Percentiles rank a stretch among this genome's conserved stretches.
phyloP scores from a whole-genome alignment of 306 rosid genomes.

The Ochetophila trinervis region DNA sequence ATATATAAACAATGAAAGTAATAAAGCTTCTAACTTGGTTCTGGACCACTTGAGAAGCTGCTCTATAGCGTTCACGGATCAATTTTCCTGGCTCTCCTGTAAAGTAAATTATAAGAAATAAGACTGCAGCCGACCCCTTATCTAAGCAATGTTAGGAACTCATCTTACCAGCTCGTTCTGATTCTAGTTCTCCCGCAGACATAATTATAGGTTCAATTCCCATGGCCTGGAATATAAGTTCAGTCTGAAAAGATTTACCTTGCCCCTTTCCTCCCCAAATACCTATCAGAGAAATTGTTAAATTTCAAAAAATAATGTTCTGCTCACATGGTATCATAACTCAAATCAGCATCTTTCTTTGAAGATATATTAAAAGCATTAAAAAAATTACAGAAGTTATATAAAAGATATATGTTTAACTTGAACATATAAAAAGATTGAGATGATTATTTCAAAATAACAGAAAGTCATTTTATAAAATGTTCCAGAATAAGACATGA shows the following conservation, averaged over 20 bases:
- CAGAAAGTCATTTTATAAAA: background rate
- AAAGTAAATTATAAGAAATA: background rate
- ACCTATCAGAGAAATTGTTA: slow-evolving; percentile 42
- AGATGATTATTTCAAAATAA: background rate
- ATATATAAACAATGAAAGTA: slow-evolving; percentile 56
- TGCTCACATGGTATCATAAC: background rate
- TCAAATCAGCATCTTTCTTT: slow-evolving; percentile 7
- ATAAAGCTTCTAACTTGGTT: slow-evolving; percentile 93
- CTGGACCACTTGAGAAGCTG: slow-evolving; percentile 98
- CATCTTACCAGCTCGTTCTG: slow-evolving; percentile 92
- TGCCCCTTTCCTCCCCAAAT: slow-evolving; percentile 99
- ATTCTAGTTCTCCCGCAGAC: slow-evolving; percentile 98
- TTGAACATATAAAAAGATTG: background rate
- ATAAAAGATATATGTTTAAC: background rate
- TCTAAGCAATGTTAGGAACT: slow-evolving; percentile 13
- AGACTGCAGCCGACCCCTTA: background rate
- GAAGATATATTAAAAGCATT: background rate
- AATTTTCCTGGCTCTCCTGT: slow-evolving; percentile 93
- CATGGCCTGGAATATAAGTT: slow-evolving; percentile 88
- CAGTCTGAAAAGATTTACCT: slow-evolving; percentile 97
- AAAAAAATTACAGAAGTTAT: background rate
- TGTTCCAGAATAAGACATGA: background rate
- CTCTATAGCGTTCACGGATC: slow-evolving; percentile 92
- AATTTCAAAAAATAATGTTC: slow-evolving; percentile 7
- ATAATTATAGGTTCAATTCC: slow-evolving; percentile 91